Base-by-base conservation (phyloP, 1,139 yeast species). In the Wickerhamomyces sp. region DNA sequence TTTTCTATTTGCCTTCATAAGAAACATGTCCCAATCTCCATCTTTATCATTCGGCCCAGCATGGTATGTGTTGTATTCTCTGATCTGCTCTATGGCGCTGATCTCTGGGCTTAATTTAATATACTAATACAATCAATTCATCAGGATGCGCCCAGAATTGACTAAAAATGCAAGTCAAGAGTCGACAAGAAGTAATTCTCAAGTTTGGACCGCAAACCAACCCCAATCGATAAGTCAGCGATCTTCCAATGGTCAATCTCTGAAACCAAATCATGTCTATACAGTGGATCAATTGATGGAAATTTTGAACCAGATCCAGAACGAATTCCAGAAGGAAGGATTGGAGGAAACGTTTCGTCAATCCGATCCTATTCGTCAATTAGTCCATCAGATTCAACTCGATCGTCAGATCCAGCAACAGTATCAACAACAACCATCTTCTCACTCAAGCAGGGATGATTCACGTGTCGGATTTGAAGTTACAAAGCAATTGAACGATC, bases 221-320 rank as follows among this genome's bases (percentile, higher is more conserved):
- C 59, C 45, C 36, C 54, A 18, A n/a, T 46, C n/a, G 34, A 51
- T 14, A 10, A 34, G 29, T 39, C 49, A 27, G 39, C 38, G 30
- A 30, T 38, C 35, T 27, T 35, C 11, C 27, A 34, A 6, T 10
- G 34, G 43, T 10, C 35, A 29, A 4, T 45, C 49, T 7, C 45
- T 38, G 33, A 37, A 44, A 30, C 42, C 36, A 18, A 51, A 51
- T 26, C 44, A 41, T 36, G 45, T 47, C 10, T 81, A 81, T 54
- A 58, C 76, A 13, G 67, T 79, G 62, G 72, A 74, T 34, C 80
- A 81, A 51, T 74, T 81, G 52, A 70, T 81, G 49, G 67, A 71
- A 35, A 74, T 80, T 18, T 81, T 81, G 76, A 63, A 68, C 33
- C 66, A 70, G 35, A 69, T 78, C 63, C 70, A 75, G 60, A 52